Evolutionary conservation across 108 stramenopile species (phyloP).

Genomic region (Fistulifera solaris): DNA sequence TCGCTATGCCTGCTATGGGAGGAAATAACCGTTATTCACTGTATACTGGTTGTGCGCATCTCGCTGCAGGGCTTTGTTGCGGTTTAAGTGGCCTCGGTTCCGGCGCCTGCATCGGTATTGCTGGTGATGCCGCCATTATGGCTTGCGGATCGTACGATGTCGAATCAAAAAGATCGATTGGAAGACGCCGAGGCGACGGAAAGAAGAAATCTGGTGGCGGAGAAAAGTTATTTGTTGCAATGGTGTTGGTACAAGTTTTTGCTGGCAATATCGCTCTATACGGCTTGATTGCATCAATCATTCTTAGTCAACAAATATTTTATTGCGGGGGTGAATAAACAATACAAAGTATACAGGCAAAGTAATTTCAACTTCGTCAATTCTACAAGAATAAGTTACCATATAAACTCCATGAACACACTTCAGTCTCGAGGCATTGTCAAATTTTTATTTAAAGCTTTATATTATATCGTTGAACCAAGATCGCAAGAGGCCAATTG

Average conservation of each 20-base stretch:
- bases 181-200: conserved; percentile 1
- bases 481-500: too few relatives aligned
- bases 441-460: too few relatives aligned
- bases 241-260: conserved; percentile 21
- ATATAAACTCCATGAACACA: too few relatives aligned
- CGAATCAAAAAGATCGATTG: background rate
- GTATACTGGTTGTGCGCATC: conserved; percentile 37
- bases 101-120: conserved; percentile 36
- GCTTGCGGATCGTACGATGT: conserved; percentile 1
- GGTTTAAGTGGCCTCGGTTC: conserved; percentile 40
- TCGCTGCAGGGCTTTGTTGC: conserved; percentile 45
- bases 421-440: too few relatives aligned
- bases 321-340: conserved; percentile 8
- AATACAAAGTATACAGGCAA: too few relatives aligned
- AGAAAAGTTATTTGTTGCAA: conserved; percentile 15
- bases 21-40: conserved; percentile 26
- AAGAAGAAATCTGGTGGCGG: conserved; percentile 16
- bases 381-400: too few relatives aligned
- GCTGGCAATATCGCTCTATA: conserved; percentile 17
- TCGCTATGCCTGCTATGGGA: conserved; percentile 19
- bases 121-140: conserved; percentile 27
- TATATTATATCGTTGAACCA: too few relatives aligned
- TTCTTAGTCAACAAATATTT: conserved; percentile 16
- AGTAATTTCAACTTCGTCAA: too few relatives aligned
- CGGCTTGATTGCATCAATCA: conserved; percentile 17